Percentiles rank a stretch among this genome's conserved stretches.
Evolutionary conservation across 257 asterid genomes (phyloP).

Genomic region (Gardenia jasminoides): DNA sequence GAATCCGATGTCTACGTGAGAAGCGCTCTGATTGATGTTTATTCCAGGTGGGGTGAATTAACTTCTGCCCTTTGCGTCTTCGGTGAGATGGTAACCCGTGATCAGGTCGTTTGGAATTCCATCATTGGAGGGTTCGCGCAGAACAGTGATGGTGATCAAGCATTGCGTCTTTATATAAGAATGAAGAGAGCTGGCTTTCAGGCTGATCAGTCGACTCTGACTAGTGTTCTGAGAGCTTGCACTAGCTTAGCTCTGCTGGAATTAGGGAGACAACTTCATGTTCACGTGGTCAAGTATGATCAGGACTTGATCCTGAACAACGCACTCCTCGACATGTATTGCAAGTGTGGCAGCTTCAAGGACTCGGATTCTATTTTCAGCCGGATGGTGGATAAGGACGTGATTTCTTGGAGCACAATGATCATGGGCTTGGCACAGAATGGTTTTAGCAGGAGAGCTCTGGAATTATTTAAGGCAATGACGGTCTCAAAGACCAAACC

Average conservation of each 20-base stretch:
- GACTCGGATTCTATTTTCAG: slow-evolving; percentile 59
- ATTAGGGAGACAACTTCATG: slow-evolving; percentile 82
- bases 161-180: slow-evolving; percentile 65
- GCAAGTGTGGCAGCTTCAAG: slow-evolving; percentile 80
- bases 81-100: slow-evolving; percentile 68
- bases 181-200: slow-evolving; percentile 66
- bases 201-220: slow-evolving; percentile 66
- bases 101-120: slow-evolving; percentile 84
- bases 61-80: slow-evolving; percentile 46
- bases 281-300: slow-evolving; percentile 67
- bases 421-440: slow-evolving; percentile 89
- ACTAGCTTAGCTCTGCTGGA: slow-evolving; percentile 82
- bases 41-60: slow-evolving; percentile 65
- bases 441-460: slow-evolving; percentile 75
- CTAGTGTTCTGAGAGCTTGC: slow-evolving; percentile 82
- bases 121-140: slow-evolving; percentile 87
- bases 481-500: slow-evolving; percentile 54
- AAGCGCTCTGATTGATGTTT: slow-evolving; percentile 73
- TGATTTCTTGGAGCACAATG: slow-evolving; percentile 96
- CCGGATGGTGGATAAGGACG: slow-evolving; percentile 68
- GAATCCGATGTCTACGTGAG: slow-evolving; percentile 87
- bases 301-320: slow-evolving; percentile 74
- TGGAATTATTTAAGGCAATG: slow-evolving; percentile 67
- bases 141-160: slow-evolving; percentile 73
- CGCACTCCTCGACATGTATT: slow-evolving; percentile 89